Conservation (phyloP, 2,329 filamentous ascomycete genomes). For the Pseudocercospora fuligena region DNA sequence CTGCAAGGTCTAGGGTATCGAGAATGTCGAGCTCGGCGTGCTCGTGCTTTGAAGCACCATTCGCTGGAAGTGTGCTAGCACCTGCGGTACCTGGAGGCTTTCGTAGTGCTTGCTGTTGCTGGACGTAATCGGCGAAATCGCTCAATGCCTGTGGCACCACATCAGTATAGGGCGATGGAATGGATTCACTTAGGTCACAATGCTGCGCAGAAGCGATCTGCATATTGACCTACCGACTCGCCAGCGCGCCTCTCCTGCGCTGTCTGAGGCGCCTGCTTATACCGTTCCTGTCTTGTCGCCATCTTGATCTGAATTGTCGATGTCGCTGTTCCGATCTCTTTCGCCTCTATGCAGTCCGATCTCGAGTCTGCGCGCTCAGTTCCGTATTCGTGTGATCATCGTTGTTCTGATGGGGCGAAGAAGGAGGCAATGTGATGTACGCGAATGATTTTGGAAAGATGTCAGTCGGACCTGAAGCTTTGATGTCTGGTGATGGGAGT, state of each 20-base stretch:
- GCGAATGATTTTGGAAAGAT: neutral
- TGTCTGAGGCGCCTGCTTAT: constrained; percentile 54
- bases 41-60: constrained; percentile 62
- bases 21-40: constrained; percentile 91
- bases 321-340: neutral
- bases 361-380: constrained; percentile 9
- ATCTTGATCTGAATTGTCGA: constrained; percentile 30
- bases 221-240: constrained; percentile 68
- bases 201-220: neutral
- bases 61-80: constrained; percentile 31
- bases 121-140: constrained; percentile 97
- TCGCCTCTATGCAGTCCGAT: neutral
- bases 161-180: constrained; percentile 3
- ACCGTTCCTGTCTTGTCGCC: constrained; percentile 41
- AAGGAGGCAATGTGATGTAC: neutral
- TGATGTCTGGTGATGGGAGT: neutral
- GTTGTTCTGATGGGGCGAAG: neutral
- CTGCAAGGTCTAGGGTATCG: constrained; percentile 74
- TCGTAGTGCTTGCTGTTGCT: constrained; percentile 83
- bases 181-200: neutral
- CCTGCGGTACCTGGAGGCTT: constrained; percentile 44
- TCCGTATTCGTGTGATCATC: constrained; percentile 23
- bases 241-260: constrained; percentile 82
- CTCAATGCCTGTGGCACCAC: constrained; percentile 68
- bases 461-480: neutral